Conservation (phyloP, 345 rosid species). For the Brassica carinata region DNA sequence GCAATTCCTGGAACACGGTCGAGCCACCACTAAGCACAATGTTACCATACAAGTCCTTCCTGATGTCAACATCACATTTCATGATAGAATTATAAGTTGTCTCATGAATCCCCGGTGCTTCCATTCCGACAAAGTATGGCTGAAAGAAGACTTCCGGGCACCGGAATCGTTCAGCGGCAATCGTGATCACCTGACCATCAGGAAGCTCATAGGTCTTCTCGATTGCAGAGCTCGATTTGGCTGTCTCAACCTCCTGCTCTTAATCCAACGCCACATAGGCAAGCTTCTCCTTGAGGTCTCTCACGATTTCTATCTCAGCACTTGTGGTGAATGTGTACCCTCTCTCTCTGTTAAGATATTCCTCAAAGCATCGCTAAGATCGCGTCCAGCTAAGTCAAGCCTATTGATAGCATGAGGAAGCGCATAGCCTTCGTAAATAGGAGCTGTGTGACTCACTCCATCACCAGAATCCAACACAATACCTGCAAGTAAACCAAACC, state of each 20-base stretch:
- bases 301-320: constrained; percentile 87
- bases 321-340: constrained; percentile 86
- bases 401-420: constrained; percentile 84
- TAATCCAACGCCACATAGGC: constrained; percentile 79
- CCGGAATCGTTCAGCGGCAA: constrained; percentile 78
- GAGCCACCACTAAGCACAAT: constrained; percentile 83
- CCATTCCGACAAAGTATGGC: constrained; percentile 89
- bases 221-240: constrained; percentile 69
- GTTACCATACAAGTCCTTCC: constrained; percentile 79
- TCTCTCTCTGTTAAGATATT: constrained; percentile 89
- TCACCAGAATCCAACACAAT: constrained; percentile 79
- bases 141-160: constrained; percentile 87
- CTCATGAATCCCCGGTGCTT: constrained; percentile 82
- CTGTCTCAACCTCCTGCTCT: constrained; percentile 79
- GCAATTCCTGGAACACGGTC: constrained; percentile 84
- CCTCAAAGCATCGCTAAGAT: constrained; percentile 75
- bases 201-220: constrained; percentile 83
- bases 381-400: constrained; percentile 81
- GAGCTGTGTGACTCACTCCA: constrained; percentile 83
- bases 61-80: constrained; percentile 80
- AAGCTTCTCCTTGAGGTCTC: constrained; percentile 88
- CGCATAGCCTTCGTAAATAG: constrained; percentile 79
- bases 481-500: constrained; percentile 44
- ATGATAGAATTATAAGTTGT: constrained; percentile 87
- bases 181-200: constrained; percentile 84